A percentile compares a stretch with the other conserved stretches of the same genome.
phyloP scores from a whole-genome alignment of 176 grass and related monocot species.

The Triticum timopheevii region DNA sequence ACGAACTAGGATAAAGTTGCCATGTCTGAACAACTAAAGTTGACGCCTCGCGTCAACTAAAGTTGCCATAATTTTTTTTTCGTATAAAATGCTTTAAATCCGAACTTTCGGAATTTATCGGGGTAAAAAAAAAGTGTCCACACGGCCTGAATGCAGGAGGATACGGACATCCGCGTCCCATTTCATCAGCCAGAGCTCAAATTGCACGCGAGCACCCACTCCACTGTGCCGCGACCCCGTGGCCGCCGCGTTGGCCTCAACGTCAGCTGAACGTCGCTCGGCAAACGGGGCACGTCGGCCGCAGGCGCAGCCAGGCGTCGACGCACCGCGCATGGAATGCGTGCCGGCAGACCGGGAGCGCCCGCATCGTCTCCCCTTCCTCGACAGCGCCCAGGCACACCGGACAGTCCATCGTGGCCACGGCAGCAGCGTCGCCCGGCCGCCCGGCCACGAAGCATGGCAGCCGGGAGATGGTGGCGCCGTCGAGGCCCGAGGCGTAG shows the following conservation, averaged over 20 bases:
- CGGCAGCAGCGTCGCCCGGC: not conserved
- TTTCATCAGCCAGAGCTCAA: not conserved
- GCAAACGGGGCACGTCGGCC: constrained; percentile 51
- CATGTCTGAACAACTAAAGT: no score
- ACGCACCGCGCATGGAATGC: constrained; percentile 53
- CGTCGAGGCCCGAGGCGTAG: not conserved
- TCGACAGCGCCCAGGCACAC: constrained; percentile 46
- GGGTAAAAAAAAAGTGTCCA: no score
- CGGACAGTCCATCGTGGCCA: constrained; percentile 12
- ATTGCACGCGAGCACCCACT: not conserved
- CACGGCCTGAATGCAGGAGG: no score
- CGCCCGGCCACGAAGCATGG: constrained; percentile 25
- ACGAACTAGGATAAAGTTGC: no score
- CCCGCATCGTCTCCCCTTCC: constrained; percentile 35
- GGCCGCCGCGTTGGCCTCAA: not conserved
- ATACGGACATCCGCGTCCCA: no score
- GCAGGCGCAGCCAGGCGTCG: constrained; percentile 46
- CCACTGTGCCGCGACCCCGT: not conserved
- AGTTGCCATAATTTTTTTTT: no score
- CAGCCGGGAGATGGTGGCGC: constrained; percentile 1
- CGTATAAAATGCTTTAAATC: no score
- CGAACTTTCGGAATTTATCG: no score
- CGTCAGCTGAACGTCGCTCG: constrained; percentile 22
- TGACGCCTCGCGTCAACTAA: no score
- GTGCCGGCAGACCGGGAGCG: constrained; percentile 51